Evolutionary conservation across 2,329 filamentous ascomycete genomes (phyloP).

Genomic region (Aureobasidium subglaciale): DNA sequence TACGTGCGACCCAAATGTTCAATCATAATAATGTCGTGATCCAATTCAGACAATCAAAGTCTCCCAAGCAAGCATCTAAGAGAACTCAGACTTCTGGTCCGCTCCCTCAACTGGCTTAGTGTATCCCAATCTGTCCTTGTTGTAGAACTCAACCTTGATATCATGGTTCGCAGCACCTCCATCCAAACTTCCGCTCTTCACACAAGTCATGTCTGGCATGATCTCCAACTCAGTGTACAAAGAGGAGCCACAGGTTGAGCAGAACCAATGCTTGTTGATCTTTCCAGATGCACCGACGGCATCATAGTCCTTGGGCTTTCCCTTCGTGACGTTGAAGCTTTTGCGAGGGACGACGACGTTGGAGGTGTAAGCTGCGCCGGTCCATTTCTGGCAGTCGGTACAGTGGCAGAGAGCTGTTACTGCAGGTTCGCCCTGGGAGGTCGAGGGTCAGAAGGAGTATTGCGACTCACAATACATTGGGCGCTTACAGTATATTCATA

Average conservation of each 20-base stretch:
- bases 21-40: not conserved
- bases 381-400: conserved; percentile 49
- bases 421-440: conserved; percentile 33
- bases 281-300: conserved; percentile 45
- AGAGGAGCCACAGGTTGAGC: conserved; percentile 44
- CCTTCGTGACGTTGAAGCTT: conserved; percentile 45
- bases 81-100: conserved; percentile 39
- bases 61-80: conserved; percentile 11
- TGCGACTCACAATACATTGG: not conserved
- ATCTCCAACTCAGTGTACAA: conserved; percentile 48
- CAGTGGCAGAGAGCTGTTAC: conserved; percentile 47
- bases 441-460: not conserved
- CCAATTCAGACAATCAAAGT: not conserved
- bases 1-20: not conserved
- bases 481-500: conserved; percentile 24
- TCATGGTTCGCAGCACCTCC: conserved; percentile 39
- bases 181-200: conserved; percentile 49
- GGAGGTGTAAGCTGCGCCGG: conserved; percentile 49
- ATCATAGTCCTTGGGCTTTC: conserved; percentile 44
- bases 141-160: conserved; percentile 48
- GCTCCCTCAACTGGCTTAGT: conserved; percentile 37
- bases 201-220: conserved; percentile 43
- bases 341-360: conserved; percentile 45
- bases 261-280: conserved; percentile 51
- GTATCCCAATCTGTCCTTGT: conserved; percentile 43